A percentile compares a stretch with the other conserved stretches of the same genome.
Conservation (phyloP, 2,329 filamentous ascomycete species). For the Clonostachys solani region DNA sequence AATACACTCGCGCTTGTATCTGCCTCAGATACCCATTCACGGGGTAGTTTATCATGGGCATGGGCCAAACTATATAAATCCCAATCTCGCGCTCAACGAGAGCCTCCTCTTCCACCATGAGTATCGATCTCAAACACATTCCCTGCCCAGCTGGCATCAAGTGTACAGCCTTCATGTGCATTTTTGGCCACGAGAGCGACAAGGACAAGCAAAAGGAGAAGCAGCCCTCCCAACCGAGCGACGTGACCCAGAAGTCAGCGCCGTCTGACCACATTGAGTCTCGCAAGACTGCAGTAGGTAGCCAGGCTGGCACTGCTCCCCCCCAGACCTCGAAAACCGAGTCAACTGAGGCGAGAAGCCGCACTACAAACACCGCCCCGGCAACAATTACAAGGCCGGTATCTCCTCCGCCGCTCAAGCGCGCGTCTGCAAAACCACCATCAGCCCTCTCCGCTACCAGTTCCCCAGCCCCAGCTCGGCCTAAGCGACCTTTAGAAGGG, state of each 20-base stretch:
- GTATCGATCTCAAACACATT: constrained; percentile 39
- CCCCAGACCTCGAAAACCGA: constrained; percentile 5
- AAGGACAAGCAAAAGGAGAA: background rate
- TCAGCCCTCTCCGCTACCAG: background rate
- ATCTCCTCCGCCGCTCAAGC: constrained; percentile 25
- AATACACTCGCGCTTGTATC: too few species aligned
- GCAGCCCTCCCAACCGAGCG: too few species aligned
- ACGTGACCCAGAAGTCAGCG: too few species aligned
- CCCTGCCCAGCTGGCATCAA: constrained; percentile 43
- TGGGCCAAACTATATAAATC: too few species aligned
- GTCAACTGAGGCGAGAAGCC: background rate
- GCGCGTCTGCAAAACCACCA: constrained; percentile 8
- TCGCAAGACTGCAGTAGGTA: background rate
- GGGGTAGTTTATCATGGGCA: too few species aligned
- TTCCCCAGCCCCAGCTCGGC: background rate
- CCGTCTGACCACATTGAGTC: too few species aligned
- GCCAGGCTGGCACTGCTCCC: background rate
- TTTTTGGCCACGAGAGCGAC: constrained; percentile 35
- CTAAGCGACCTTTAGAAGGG: background rate
- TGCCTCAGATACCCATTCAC: too few species aligned
- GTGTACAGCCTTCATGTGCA: constrained; percentile 45
- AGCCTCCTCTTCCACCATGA: constrained; percentile 15
- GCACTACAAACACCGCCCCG: constrained; percentile 5
- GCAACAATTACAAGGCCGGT: constrained; percentile 19
- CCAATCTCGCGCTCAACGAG: too few species aligned